Conservation (phyloP, 257 asterid genomes). For the Penstemon newberryi region DNA sequence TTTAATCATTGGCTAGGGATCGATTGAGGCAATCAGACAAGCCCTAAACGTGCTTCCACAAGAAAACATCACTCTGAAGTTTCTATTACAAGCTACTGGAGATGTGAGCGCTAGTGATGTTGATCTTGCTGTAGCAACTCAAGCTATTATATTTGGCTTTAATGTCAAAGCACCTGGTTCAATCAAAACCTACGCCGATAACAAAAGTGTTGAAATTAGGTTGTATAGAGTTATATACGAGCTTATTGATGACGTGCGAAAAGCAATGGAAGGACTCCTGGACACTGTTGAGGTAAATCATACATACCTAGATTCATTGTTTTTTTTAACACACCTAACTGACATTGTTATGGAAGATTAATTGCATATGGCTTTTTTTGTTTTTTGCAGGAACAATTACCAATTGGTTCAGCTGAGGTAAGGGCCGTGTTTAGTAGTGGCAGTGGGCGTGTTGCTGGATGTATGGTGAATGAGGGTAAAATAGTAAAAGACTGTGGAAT, state of each 20-base stretch:
- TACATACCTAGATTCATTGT: background rate
- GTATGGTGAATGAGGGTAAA: slow-evolving; percentile 95
- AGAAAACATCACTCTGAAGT: slow-evolving; percentile 84
- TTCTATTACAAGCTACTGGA: slow-evolving; percentile 88
- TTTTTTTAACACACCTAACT: background rate
- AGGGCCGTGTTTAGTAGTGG: slow-evolving; percentile 97
- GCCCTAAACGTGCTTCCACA: slow-evolving; percentile 96
- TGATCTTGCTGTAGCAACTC: slow-evolving; percentile 93
- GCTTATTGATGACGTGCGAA: slow-evolving; percentile 89
- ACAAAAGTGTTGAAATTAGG: slow-evolving; percentile 77
- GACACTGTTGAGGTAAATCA: slow-evolving; percentile 80
- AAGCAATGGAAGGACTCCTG: slow-evolving; percentile 96
- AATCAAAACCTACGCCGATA: slow-evolving; percentile 76
- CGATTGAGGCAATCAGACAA: slow-evolving; percentile 86
- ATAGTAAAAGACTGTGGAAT: slow-evolving; percentile 81
- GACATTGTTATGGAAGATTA: slow-evolving; percentile 1
- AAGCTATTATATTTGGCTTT: slow-evolving; percentile 86
- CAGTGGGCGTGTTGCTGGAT: slow-evolving; percentile 97
- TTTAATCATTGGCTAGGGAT: slow-evolving; percentile 56
- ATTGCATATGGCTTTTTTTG: slow-evolving; percentile 3
- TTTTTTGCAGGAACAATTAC: slow-evolving; percentile 70
- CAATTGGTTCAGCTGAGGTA: slow-evolving; percentile 86
- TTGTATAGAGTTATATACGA: slow-evolving; percentile 83
- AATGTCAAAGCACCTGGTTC: slow-evolving; percentile 83
- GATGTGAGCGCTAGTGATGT: slow-evolving; percentile 85